Conservation (phyloP, 1,284 basidiomycete species). For the Malassezia restricta region DNA sequence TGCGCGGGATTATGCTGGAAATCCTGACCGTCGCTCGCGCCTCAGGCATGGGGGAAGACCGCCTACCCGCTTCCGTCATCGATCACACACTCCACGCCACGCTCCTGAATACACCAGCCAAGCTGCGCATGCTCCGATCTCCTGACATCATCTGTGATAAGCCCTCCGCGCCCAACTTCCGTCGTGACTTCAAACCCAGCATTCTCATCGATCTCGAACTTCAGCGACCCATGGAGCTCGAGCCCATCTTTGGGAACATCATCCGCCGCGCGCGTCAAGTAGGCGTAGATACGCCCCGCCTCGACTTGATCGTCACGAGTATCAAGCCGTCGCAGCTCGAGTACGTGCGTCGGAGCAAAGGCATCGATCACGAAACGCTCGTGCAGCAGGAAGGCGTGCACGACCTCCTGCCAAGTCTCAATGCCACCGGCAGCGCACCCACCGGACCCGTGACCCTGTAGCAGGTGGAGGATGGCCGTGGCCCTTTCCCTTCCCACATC, state of each 20-base stretch:
- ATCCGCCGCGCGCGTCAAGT: conserved; percentile 19
- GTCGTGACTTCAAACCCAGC: conserved; percentile 29
- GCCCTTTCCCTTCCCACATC: not conserved
- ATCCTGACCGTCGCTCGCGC: conserved; percentile 47
- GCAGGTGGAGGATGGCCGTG: not conserved
- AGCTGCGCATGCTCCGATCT: not conserved
- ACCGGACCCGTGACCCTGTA: not conserved
- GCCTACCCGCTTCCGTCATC: conserved; percentile 21
- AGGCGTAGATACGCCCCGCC: conserved; percentile 27
- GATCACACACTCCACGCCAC: conserved; percentile 29
- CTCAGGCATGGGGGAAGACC: conserved; percentile 23
- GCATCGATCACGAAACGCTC: not conserved
- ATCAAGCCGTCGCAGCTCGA: conserved; percentile 27
- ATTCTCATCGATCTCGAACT: conserved; percentile 37
- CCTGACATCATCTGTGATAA: conserved; percentile 5
- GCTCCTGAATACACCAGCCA: conserved; percentile 6
- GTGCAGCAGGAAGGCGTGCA: not conserved
- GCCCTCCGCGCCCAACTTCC: not conserved
- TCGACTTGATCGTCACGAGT: conserved; percentile 32
- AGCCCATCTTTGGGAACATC: conserved; percentile 29
- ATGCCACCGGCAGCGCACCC: conserved; percentile 1
- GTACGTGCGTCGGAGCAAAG: conserved; percentile 3
- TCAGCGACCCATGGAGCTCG: conserved; percentile 34
- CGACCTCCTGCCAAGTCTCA: not conserved
- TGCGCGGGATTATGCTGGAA: conserved; percentile 47